Conservation (phyloP, 2,329 filamentous ascomycete genomes). For the Penicillium oxalicum region DNA sequence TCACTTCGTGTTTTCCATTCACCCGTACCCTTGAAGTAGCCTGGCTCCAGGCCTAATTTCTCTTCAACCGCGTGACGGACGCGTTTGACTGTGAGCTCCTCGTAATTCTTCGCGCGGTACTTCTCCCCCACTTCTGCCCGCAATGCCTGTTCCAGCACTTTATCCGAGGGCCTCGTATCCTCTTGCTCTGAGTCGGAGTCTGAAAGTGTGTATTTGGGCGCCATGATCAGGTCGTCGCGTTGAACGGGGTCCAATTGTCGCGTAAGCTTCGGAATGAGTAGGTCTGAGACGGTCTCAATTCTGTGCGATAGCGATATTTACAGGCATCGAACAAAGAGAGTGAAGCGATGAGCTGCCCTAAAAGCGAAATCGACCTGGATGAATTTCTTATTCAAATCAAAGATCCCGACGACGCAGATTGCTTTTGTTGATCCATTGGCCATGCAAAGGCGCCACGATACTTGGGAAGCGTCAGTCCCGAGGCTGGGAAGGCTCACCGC, state of each 20-base stretch:
- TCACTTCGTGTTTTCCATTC: slow-evolving; percentile 54
- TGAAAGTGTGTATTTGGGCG: slow-evolving; percentile 27
- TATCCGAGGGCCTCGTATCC: slow-evolving; percentile 25
- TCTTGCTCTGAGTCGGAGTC: slow-evolving; percentile 26
- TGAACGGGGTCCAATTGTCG: neutral
- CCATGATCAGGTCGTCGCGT: slow-evolving; percentile 18
- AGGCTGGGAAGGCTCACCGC: no score
- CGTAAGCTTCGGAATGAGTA: no score
- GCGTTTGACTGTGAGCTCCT: slow-evolving; percentile 53
- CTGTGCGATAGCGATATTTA: no score
- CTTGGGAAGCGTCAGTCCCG: no score
- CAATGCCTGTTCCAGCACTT: slow-evolving; percentile 33
- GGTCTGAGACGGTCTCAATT: no score
- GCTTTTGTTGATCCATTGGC: no score
- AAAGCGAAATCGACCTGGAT: no score
- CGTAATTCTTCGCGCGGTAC: slow-evolving; percentile 36
- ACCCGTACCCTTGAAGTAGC: slow-evolving; percentile 50
- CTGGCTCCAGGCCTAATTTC: slow-evolving; percentile 46
- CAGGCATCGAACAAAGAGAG: no score
- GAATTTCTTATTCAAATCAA: no score
- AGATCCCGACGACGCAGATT: no score
- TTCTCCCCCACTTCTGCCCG: slow-evolving; percentile 35
- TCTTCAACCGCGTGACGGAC: slow-evolving; percentile 50
- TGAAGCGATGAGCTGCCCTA: no score
- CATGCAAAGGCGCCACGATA: no score